Evolutionary conservation across 2,329 filamentous ascomycete species (phyloP), one percentile per base, ranked within the genome.

Genomic region (Xylaria sp.): DNA sequence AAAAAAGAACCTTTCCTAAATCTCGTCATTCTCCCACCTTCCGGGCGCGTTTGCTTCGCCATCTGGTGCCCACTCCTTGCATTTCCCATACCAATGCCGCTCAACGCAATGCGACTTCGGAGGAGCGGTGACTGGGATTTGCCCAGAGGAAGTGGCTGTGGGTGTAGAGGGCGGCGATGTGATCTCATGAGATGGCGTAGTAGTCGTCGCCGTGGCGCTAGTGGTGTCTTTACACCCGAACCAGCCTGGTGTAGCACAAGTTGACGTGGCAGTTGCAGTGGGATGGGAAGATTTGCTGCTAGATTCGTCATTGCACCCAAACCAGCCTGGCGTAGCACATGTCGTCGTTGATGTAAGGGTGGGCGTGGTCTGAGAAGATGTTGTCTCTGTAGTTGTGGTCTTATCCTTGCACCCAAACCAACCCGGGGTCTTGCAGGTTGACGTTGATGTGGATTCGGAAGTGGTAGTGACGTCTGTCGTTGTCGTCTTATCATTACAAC

Each of bases 391-490:
- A 3, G 73, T 76, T 1, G 80, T 82, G 0, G 87, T 89, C 4
- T 63, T 85, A 68, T 92, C 90, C 38, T 92, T 78, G 72, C 88
- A 93, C 37, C 92, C 92, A 54, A 65, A 89, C 72, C 87, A 90
- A 8, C 87, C 88, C 2, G 87, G 87, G 1, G 84, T 86, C 68
- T 83, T 79, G 72, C 86, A 89, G 0, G 84, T 87, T 2, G 82
- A 83, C n/a, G 80, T 84, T 61, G 73, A 76, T 9, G 62, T 60
- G 2, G 61, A 60, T 42, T 59, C 50, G 0, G 77, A 83, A 4
- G 78, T 79, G 12, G 80, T 80, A 2, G 79, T 77, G 0, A 74
- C 72, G 7, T 72, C 77, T 11, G 78, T 78, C 1, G 80, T 82
- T 0, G 87, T 89, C 2, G 83, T 83, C 75, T 89, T 84, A 68